phyloP scores from a whole-genome alignment of 2,329 filamentous ascomycete genomes.

The Bipolaris cookei region DNA sequence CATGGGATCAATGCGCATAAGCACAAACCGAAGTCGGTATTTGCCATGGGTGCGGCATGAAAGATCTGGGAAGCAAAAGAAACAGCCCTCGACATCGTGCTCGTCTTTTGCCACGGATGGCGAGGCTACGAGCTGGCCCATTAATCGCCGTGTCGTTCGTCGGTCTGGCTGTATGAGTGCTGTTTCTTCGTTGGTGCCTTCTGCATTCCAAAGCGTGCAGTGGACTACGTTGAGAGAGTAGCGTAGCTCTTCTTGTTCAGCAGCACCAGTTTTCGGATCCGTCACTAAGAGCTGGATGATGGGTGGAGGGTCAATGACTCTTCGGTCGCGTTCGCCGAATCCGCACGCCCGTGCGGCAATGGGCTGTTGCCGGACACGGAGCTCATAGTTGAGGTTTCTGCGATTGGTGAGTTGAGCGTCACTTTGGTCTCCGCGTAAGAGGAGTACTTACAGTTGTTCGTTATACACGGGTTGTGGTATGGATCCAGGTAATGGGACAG shows the following conservation, averaged over 20 bases:
- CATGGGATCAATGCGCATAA: conserved; percentile 72
- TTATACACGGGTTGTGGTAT: conserved; percentile 50
- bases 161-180: conserved; percentile 72
- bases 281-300: conserved; percentile 76
- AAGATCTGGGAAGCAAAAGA: conserved; percentile 85
- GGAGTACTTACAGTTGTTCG: conserved; percentile 48
- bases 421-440: conserved; percentile 19
- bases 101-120: conserved; percentile 80
- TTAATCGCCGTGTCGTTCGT: conserved; percentile 74
- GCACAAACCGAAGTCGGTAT: conserved; percentile 76
- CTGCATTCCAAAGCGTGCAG: conserved; percentile 76
- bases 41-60: conserved; percentile 77
- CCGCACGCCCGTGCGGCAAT: conserved; percentile 79
- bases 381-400: conserved; percentile 53
- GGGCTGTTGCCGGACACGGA: conserved; percentile 77
- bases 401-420: conserved; percentile 28
- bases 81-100: conserved; percentile 73
- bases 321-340: conserved; percentile 80
- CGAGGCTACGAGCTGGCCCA: conserved; percentile 79
- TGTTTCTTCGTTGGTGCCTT: conserved; percentile 70
- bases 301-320: conserved; percentile 82
- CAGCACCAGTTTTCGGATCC: conserved; percentile 58
- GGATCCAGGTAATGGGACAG: conserved; percentile 45
- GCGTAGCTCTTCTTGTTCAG: conserved; percentile 64
- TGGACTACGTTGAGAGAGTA: conserved; percentile 75